Evolutionary conservation across 2,329 filamentous ascomycete genomes (phyloP).

Genomic region (Thielaviopsis populi): DNA sequence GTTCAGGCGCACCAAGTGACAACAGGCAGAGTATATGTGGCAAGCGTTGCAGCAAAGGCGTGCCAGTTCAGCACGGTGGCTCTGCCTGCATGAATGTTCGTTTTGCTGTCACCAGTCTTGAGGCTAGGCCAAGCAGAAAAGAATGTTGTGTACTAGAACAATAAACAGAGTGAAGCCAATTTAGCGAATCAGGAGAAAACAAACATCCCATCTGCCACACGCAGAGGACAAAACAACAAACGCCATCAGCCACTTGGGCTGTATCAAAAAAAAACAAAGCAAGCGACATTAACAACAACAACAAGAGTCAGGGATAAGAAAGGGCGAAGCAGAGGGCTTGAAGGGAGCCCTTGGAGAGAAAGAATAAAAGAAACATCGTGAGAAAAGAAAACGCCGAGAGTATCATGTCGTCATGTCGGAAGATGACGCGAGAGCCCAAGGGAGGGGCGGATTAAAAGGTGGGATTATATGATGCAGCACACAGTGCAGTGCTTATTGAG

Average conservation of each 20-base stretch:
- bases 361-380: not conserved
- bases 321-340: not conserved
- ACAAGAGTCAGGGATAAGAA: not conserved
- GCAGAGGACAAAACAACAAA: not conserved
- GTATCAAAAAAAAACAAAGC: not conserved
- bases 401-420: not conserved
- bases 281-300: too few species aligned
- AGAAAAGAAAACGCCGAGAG: not conserved
- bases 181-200: not conserved
- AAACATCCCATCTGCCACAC: not conserved
- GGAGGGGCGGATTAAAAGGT: not conserved
- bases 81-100: not conserved
- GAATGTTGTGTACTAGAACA: not conserved
- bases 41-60: not conserved
- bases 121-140: not conserved
- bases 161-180: not conserved
- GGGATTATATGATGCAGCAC: not conserved
- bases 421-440: not conserved
- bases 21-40: not conserved
- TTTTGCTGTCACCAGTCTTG: not conserved
- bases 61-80: not conserved
- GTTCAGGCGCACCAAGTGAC: not conserved
- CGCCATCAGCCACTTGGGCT: not conserved
- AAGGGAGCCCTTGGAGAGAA: not conserved
- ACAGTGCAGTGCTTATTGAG: slow-evolving; percentile 33